Conservation (phyloP, 2,329 filamentous ascomycete genomes). For the Colletotrichum tamarilloi region DNA sequence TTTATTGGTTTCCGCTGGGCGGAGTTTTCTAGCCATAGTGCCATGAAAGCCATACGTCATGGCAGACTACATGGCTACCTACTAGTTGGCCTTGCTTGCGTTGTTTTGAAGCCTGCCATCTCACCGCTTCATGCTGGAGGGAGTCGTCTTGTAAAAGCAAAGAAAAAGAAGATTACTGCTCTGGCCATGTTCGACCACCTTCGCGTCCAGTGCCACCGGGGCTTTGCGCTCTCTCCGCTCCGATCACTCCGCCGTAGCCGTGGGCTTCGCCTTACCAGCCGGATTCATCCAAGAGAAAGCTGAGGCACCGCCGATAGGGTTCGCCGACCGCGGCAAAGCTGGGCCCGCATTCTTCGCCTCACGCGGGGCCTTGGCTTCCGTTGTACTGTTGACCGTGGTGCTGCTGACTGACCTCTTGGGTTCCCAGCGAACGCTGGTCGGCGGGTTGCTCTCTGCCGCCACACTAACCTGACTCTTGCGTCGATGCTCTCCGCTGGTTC, state of each 20-base stretch:
- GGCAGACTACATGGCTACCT: slow-evolving; percentile 25
- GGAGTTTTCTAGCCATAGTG: slow-evolving; percentile 18
- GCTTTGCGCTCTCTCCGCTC: not conserved
- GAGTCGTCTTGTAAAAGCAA: slow-evolving; percentile 25
- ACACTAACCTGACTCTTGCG: slow-evolving; percentile 63
- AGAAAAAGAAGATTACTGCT: slow-evolving; percentile 30
- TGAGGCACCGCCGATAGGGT: slow-evolving; percentile 91
- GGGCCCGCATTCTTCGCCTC: slow-evolving; percentile 49
- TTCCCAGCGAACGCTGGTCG: slow-evolving; percentile 61
- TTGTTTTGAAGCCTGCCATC: slow-evolving; percentile 18
- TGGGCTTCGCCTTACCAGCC: slow-evolving; percentile 54
- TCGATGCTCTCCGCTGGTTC: slow-evolving; percentile 60
- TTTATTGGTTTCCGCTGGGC: slow-evolving; percentile 19
- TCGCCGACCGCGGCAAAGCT: slow-evolving; percentile 69
- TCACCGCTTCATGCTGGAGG: slow-evolving; percentile 12
- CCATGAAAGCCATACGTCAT: slow-evolving; percentile 14
- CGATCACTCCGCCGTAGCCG: slow-evolving; percentile 36
- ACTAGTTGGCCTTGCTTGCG: slow-evolving; percentile 17
- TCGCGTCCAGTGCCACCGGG: slow-evolving; percentile 22
- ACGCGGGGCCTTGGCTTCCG: slow-evolving; percentile 40
- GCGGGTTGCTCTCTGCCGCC: slow-evolving; percentile 66
- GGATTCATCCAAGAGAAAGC: slow-evolving; percentile 93
- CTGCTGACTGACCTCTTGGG: slow-evolving; percentile 59
- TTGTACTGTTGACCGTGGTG: slow-evolving; percentile 46
- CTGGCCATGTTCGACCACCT: slow-evolving; percentile 4